Conservation (phyloP, 305 asterid genomes). For the Rubia balearica region DNA sequence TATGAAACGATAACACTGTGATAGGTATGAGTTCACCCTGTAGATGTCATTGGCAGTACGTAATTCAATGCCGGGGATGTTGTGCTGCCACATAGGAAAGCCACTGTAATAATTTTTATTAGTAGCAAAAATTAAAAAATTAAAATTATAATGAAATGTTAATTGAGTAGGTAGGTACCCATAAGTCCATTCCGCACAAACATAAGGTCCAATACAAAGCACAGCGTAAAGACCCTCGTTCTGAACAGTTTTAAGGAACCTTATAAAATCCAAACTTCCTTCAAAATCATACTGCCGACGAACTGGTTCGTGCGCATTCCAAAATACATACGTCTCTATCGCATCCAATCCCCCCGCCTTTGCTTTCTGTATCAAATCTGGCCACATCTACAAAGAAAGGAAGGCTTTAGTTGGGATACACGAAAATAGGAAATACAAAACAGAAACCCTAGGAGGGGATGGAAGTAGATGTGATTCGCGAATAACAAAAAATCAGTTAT, state of each 20-base stretch:
- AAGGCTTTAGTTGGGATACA: no score
- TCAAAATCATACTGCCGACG: constrained; percentile 56
- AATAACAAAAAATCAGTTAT: no score
- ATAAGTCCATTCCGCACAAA: constrained; percentile 76
- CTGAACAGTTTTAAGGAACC: constrained; percentile 50
- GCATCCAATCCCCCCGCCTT: constrained; percentile 71
- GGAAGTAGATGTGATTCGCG: no score
- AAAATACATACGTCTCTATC: constrained; percentile 65
- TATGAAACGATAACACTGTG: no score
- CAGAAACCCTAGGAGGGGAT: no score
- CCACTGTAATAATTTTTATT: constrained; percentile 30
- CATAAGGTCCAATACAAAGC: constrained; percentile 79
- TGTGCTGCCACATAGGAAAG: constrained; percentile 72
- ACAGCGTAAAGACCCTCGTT: constrained; percentile 51
- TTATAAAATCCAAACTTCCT: constrained; percentile 52
- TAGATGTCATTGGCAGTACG: constrained; percentile 51
- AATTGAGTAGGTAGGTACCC: constrained; percentile 23
- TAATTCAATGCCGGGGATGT: constrained; percentile 44
- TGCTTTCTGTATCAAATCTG: constrained; percentile 57
- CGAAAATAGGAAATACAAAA: no score
- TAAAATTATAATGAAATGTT: no score
- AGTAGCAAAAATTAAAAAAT: not conserved
- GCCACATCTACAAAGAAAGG: constrained; percentile 54
- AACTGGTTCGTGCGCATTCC: constrained; percentile 69
- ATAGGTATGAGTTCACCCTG: constrained; percentile 31